Percentiles rank a stretch among this genome's conserved stretches.
These are phyloP conservation scores for Ogataea ramenticola DNA, from an alignment of 805 yeast species.

Conservation along the genomic window DNA sequence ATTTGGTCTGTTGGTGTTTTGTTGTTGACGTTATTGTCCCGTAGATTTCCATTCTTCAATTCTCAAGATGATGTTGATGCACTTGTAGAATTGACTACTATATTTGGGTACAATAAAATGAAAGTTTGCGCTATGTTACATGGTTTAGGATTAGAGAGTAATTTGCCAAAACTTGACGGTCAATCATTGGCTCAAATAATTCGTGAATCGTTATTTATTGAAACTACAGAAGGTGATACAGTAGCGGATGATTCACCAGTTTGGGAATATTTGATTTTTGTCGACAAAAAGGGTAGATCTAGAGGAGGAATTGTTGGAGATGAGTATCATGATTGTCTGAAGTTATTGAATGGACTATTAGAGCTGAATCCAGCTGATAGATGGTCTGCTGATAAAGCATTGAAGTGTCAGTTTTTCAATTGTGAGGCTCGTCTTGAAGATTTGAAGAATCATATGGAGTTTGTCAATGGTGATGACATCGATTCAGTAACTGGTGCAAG, in stretches of 20 bases:
- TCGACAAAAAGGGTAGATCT: conserved; percentile 35
- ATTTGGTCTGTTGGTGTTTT: conserved; percentile 93
- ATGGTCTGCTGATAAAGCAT: conserved; percentile 48
- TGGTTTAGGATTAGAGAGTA: conserved; percentile 79
- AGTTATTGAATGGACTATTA: conserved; percentile 50
- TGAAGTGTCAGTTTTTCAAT: conserved; percentile 52
- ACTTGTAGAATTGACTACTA: conserved; percentile 68
- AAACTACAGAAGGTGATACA: conserved; percentile 45
- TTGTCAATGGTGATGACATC: too few relatives aligned
- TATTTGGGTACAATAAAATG: conserved; percentile 72
- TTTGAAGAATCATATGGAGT: too few relatives aligned
- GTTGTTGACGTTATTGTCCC: conserved; percentile 63
- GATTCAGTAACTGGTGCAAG: too few relatives aligned
- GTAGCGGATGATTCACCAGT: conserved; percentile 69
- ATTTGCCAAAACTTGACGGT: conserved; percentile 41
- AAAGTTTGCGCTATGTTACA: conserved; percentile 75
- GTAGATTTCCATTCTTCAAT: conserved; percentile 89
- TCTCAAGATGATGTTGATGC: conserved; percentile 94
- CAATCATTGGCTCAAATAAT: conserved; percentile 35
- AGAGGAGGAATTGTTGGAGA: conserved; percentile 29
- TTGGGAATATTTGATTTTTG: conserved; percentile 49
- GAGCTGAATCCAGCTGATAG: conserved; percentile 52
- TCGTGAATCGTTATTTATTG: conserved; percentile 34
- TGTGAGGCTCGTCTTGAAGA: background rate
- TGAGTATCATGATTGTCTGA: conserved; percentile 39